Evolutionary conservation across 331 rosid genomes (phyloP), one percentile per base, ranked within the genome.

Genomic region (Quercus phellos): DNA sequence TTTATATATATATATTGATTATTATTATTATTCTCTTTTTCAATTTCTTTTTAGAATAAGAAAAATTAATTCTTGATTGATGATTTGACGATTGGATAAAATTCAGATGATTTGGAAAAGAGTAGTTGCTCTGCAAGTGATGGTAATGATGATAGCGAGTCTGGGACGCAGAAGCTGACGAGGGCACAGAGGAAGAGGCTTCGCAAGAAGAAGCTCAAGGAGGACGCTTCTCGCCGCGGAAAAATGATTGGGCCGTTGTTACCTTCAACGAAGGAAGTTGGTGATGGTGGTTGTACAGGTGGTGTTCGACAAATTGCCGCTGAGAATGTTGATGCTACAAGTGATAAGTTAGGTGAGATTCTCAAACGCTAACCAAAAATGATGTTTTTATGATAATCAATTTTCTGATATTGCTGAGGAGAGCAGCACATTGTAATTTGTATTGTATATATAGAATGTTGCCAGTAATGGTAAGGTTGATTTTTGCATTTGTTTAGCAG

Each of bases 181-280:
- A 87, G 98, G 63, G 90, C 96, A 56, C 98, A 93, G 42, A 73
- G 94, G 74, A 93, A 93, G 82, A 90, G 75, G 68, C 78, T 84
- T 54, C 90, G 96, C 12, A 88, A 73, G 73, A 89, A 83, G 86
- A 88, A 74, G 83, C 80, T 88, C 4, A 90, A 84, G 88, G 89
- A 81, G 68, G 96, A 90, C 43, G 81, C 89, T 38, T 42, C 73
- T 9, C 85, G 83, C 50, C 89, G 93, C 1, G 85, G 88, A 1
- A 81, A 82, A 35, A 56, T 89, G 21, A 80, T 89, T 60, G 98
- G 98, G 27, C 94, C 96, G 0, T 70, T 89, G 77, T 66, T 89
- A 70, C 91, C 87, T 22, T 68, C 3, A 3, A 5, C 22, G 6
- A 6, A 66, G 27, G 68, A 60, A 9, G 68, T 0, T 14, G 68